These are phyloP conservation scores for Cucumis melo DNA, from an alignment of 306 rosid species.

Conservation along the genomic window DNA sequence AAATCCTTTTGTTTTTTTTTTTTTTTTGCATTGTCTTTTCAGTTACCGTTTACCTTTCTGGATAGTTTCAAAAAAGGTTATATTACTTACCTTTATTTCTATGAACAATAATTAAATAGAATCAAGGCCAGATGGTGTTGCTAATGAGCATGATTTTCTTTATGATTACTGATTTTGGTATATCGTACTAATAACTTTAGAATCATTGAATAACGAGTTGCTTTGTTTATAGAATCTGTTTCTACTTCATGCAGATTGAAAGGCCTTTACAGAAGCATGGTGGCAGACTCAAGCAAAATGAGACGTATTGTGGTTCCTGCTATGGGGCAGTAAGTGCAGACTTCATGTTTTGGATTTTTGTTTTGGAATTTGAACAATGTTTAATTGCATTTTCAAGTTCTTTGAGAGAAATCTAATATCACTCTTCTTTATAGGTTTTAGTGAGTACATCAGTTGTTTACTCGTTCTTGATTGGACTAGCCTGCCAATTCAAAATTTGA, in stretches of 20 bases:
- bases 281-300: slow-evolving; percentile 94
- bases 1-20: background rate
- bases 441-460: background rate
- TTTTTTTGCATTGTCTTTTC: background rate
- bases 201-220: background rate
- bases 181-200: background rate
- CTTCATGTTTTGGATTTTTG: background rate
- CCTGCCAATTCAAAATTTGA: background rate
- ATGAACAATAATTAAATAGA: background rate
- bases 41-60: background rate
- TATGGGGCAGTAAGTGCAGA: slow-evolving; percentile 82
- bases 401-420: background rate
- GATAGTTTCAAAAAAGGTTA: background rate
- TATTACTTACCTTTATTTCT: background rate
- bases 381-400: background rate
- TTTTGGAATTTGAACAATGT: background rate
- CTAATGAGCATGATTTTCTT: background rate
- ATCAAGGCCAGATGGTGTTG: slow-evolving; percentile 12
- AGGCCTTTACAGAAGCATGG: slow-evolving; percentile 87
- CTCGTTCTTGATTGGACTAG: background rate
- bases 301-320: slow-evolving; percentile 96
- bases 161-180: background rate
- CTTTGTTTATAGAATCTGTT: background rate
- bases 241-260: slow-evolving; percentile 52
- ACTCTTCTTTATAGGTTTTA: background rate